Percentiles rank a stretch among this genome's conserved stretches.
phyloP scores from a whole-genome alignment of 2,329 filamentous ascomycete species.

The Nakataea oryzae region DNA sequence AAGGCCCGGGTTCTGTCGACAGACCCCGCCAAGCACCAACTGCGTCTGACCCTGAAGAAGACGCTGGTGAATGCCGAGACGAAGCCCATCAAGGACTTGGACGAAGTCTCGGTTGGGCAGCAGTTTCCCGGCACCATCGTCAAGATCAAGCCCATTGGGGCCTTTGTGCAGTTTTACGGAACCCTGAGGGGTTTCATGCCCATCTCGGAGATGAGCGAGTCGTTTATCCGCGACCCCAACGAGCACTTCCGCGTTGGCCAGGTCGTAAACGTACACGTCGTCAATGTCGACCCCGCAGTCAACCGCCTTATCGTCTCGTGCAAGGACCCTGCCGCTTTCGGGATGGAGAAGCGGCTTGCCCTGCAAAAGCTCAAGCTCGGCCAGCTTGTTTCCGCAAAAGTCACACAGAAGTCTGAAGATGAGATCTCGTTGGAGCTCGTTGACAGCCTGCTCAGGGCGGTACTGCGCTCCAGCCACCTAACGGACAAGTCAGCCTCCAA shows the following conservation, averaged over 20 bases:
- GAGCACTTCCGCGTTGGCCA: conserved; percentile 87
- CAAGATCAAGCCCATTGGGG: conserved; percentile 67
- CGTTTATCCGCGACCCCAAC: conserved; percentile 79
- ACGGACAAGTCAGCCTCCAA: conserved; percentile 77
- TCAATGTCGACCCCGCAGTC: conserved; percentile 64
- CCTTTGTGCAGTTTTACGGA: conserved; percentile 88
- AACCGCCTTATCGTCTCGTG: conserved; percentile 79
- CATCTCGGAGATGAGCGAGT: conserved; percentile 95
- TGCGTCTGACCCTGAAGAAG: conserved; percentile 90
- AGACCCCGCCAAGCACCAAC: conserved; percentile 62
- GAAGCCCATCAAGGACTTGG: conserved; percentile 66
- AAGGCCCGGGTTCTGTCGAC: conserved; percentile 79
- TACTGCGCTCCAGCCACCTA: conserved; percentile 67
- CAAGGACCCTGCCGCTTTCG: conserved; percentile 75
- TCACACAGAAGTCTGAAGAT: conserved; percentile 71
- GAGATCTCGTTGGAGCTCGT: conserved; percentile 68
- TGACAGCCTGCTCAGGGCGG: conserved; percentile 64
- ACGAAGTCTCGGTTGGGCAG: conserved; percentile 61
- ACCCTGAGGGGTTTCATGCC: conserved; percentile 77
- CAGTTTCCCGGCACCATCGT: conserved; percentile 81
- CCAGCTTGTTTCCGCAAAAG: conserved; percentile 64
- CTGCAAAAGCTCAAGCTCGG: conserved; percentile 67
- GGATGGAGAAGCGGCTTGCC: conserved; percentile 63
- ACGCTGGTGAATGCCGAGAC: conserved; percentile 83
- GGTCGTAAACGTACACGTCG: conserved; percentile 81